Conservation (phyloP, 2,329 filamentous ascomycete genomes). For the Plenodomus tracheiphilus region DNA sequence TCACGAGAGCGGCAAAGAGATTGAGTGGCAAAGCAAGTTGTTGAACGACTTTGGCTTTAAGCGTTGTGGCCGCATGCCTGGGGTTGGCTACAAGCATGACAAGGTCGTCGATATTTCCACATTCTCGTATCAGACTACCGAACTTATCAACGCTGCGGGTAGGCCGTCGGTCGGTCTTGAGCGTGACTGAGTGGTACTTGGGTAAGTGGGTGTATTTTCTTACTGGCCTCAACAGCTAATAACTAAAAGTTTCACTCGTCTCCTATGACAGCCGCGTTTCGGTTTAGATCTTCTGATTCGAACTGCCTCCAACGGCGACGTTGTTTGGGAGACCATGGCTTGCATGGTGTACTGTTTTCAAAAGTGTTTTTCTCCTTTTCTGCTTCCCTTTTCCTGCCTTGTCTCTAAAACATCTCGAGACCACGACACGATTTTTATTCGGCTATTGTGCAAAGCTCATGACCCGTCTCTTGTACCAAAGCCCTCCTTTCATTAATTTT, state of each 20-base stretch:
- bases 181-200: background rate
- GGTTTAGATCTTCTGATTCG: no score
- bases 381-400: background rate
- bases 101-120: constrained; percentile 32
- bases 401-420: background rate
- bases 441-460: no score
- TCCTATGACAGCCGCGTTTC: no score
- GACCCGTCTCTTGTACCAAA: no score
- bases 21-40: constrained; percentile 42
- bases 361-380: background rate
- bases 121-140: constrained; percentile 34
- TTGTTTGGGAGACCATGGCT: background rate
- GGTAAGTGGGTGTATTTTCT: background rate
- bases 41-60: constrained; percentile 43
- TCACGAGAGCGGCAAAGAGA: constrained; percentile 34
- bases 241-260: no score
- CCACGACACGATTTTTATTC: no score
- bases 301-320: no score
- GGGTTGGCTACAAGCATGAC: constrained; percentile 36
- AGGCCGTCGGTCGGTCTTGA: constrained; percentile 12
- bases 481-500: no score
- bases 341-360: background rate
- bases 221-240: background rate
- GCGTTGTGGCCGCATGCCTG: constrained; percentile 27
- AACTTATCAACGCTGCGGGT: constrained; percentile 25